These are phyloP conservation scores for Paxillus ammoniavirescens DNA, from an alignment of 768 basidiomycete genomes.

Conservation along the genomic window DNA sequence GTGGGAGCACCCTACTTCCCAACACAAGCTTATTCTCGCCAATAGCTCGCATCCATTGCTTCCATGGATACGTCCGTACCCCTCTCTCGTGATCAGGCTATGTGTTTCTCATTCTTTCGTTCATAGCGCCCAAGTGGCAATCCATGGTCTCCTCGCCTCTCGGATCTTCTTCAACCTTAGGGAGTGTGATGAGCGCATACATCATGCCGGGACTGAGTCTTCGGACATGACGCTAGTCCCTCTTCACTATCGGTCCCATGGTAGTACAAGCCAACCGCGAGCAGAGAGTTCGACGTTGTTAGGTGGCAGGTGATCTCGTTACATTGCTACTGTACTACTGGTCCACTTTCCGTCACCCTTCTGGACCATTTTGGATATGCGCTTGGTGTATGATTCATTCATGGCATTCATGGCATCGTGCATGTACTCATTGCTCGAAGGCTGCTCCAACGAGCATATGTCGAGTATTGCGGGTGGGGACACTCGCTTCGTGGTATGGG, in stretches of 20 bases:
- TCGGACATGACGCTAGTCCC: slow-evolving; percentile 4
- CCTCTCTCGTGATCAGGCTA: neutral
- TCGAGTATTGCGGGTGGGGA: too few species aligned
- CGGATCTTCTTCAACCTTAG: slow-evolving; percentile 30
- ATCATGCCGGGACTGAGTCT: neutral
- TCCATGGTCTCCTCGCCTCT: slow-evolving; percentile 25
- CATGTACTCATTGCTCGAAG: too few species aligned
- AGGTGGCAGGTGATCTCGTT: neutral
- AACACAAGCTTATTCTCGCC: neutral
- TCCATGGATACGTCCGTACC: slow-evolving; percentile 22
- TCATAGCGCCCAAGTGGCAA: slow-evolving; percentile 25
- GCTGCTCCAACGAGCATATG: too few species aligned
- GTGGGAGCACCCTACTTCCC: neutral
- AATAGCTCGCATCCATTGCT: slow-evolving; percentile 12
- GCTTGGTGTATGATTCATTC: too few species aligned
- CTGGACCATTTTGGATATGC: too few species aligned
- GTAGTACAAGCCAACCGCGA: neutral
- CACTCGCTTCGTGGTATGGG: too few species aligned
- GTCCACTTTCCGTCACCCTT: too few species aligned
- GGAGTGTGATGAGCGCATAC: slow-evolving; percentile 8
- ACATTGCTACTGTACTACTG: too few species aligned
- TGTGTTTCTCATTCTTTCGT: slow-evolving; percentile 6
- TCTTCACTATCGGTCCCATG: slow-evolving; percentile 3
- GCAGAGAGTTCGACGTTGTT: neutral
- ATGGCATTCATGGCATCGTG: too few species aligned